These are phyloP conservation scores for Beauveria sp. DNA, from an alignment of 2,329 filamentous ascomycete species.

Conservation along the genomic window DNA sequence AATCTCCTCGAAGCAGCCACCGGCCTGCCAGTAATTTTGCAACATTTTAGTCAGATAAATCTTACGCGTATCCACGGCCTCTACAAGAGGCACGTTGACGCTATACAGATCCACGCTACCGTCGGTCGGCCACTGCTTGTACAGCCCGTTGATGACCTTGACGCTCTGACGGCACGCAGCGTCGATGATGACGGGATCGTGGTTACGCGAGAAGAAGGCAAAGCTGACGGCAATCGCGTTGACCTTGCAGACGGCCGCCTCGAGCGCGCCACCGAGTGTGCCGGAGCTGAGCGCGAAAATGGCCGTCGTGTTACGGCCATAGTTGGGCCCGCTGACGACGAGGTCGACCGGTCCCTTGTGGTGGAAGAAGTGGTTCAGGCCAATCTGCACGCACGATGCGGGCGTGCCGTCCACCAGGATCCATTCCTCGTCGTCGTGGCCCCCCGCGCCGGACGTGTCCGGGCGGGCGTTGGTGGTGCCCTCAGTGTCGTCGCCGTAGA, in stretches of 20 bases:
- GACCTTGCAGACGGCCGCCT: constrained; percentile 63
- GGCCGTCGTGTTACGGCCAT: constrained; percentile 74
- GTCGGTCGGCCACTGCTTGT: constrained; percentile 62
- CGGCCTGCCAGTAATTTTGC: constrained; percentile 83
- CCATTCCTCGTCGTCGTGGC: constrained; percentile 63
- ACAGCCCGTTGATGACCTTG: constrained; percentile 70
- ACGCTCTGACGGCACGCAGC: constrained; percentile 69
- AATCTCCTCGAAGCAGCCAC: constrained; percentile 79
- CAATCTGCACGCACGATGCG: constrained; percentile 75
- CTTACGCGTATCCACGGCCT: constrained; percentile 63
- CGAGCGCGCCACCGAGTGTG: constrained; percentile 69
- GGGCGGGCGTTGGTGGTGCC: constrained; percentile 55
- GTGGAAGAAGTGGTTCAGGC: constrained; percentile 70
- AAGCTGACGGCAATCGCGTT: constrained; percentile 78
- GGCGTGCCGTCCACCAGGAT: constrained; percentile 74
- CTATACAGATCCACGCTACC: constrained; percentile 73
- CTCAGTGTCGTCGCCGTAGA: constrained; percentile 40
- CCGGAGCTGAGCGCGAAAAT: constrained; percentile 72
- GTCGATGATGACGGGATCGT: constrained; percentile 73
- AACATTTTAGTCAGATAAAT: constrained; percentile 80
- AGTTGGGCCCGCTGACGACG: constrained; percentile 75
- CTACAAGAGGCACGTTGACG: constrained; percentile 81
- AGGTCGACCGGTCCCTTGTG: constrained; percentile 66
- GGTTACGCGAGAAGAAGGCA: constrained; percentile 80
- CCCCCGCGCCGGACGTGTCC: constrained; percentile 36